Conservation (phyloP, 176 grass and related monocot species). For the Bothriochloa decipiens region DNA sequence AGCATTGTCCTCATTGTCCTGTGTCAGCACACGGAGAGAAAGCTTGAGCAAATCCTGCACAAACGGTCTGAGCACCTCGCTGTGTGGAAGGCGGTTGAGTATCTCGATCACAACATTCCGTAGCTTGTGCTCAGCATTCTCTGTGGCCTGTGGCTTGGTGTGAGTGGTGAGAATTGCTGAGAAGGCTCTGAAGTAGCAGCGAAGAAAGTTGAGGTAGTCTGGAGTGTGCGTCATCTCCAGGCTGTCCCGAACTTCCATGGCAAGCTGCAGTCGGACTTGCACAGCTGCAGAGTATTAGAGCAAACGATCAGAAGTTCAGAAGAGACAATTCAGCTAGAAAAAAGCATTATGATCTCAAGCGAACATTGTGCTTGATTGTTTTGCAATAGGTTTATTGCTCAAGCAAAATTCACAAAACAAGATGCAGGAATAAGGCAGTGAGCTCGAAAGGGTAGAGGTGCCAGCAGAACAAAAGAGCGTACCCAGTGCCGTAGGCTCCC, state of each 20-base stretch:
- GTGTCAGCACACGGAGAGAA: constrained; percentile 85
- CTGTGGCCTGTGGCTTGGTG: constrained; percentile 69
- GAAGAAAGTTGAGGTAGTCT: constrained; percentile 94
- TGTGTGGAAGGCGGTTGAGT: constrained; percentile 96
- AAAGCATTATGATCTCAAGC: background rate
- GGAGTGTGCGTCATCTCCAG: constrained; percentile 95
- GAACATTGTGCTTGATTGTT: background rate
- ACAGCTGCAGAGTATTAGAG: constrained; percentile 57
- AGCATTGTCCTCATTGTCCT: constrained; percentile 95
- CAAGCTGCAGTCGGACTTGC: constrained; percentile 78
- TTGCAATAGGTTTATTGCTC: background rate
- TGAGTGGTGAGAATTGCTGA: constrained; percentile 71
- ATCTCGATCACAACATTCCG: constrained; percentile 96
- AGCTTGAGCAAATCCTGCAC: constrained; percentile 98
- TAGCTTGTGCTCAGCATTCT: constrained; percentile 91
- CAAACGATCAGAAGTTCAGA: background rate
- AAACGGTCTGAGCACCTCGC: constrained; percentile 95
- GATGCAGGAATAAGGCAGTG: background rate
- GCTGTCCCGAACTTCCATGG: constrained; percentile 90
- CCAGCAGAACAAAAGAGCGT: no score
- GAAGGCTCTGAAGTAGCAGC: constrained; percentile 96
- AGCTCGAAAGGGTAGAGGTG: background rate
- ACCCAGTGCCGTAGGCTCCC: no score
- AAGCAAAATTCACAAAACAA: background rate
- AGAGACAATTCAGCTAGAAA: constrained; percentile 8